Percentiles rank a stretch among this genome's conserved stretches.
phyloP scores from a whole-genome alignment of 163 green algal species.

The Chlamydomonas reinhardtii region DNA sequence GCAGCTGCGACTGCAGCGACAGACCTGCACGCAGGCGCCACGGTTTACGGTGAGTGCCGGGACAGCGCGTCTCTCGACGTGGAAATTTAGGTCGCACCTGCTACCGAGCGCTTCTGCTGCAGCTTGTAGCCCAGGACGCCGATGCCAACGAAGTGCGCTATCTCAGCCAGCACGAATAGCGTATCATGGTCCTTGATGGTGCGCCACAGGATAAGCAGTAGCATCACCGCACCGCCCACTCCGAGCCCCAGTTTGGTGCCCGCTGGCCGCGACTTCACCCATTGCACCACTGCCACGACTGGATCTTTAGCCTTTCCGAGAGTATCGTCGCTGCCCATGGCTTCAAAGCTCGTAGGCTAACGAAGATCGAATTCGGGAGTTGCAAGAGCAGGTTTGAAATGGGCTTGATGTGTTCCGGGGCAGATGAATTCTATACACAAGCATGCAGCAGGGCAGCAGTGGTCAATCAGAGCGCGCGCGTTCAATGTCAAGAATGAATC shows the following conservation, averaged over 20 bases:
- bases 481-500: too few species aligned
- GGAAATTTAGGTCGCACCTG: constrained; percentile 49
- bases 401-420: too few species aligned
- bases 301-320: constrained; percentile 66
- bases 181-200: constrained; percentile 98
- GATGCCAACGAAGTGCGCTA: constrained; percentile 95
- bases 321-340: constrained; percentile 53
- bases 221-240: constrained; percentile 67
- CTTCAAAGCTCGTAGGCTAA: too few species aligned
- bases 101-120: constrained; percentile 82
- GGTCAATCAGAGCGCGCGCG: too few species aligned
- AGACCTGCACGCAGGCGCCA: constrained; percentile 81
- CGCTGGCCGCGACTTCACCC: constrained; percentile 80
- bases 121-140: constrained; percentile 90
- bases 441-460: too few species aligned
- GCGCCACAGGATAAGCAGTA: constrained; percentile 87
- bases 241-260: constrained; percentile 79
- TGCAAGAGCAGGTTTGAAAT: too few species aligned
- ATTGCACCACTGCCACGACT: constrained; percentile 68
- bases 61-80: background rate
- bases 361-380: too few species aligned
- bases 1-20: constrained; percentile 91
- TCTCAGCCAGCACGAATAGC: constrained; percentile 96
- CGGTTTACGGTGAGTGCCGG: too few species aligned
- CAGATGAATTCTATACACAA: too few species aligned